Conservation (phyloP, 2,329 filamentous ascomycete species). For the Lasiodiplodia theobromae region DNA sequence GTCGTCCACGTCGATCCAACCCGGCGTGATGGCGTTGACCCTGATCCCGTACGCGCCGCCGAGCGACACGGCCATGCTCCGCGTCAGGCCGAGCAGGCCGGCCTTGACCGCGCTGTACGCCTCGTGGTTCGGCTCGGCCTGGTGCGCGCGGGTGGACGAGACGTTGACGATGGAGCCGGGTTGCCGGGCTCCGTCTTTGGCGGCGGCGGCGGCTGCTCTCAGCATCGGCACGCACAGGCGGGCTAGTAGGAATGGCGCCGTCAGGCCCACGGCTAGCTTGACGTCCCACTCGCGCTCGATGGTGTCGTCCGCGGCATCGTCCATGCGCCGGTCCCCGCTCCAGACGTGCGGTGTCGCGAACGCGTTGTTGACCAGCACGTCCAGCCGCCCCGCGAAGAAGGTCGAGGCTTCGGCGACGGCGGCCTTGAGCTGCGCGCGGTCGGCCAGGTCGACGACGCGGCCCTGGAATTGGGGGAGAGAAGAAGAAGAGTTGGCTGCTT, state of each 20-base stretch:
- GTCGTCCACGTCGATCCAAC: conserved; percentile 60
- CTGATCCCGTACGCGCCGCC: conserved; percentile 52
- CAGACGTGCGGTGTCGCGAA: conserved; percentile 41
- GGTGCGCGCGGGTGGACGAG: conserved; percentile 58
- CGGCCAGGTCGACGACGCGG: conserved; percentile 47
- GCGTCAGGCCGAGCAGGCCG: conserved; percentile 58
- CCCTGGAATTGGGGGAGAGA: conserved; percentile 31
- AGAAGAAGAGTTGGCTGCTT: not conserved
- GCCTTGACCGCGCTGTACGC: conserved; percentile 60
- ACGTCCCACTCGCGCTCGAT: conserved; percentile 45
- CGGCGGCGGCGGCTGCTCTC: conserved; percentile 29
- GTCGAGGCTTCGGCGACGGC: conserved; percentile 46
- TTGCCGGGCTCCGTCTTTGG: conserved; percentile 26
- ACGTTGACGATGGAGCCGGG: conserved; percentile 53
- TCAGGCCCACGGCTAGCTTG: conserved; percentile 44
- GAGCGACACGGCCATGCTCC: conserved; percentile 57
- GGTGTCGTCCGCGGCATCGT: conserved; percentile 33
- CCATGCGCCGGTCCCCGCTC: conserved; percentile 34
- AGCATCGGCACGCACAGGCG: conserved; percentile 43
- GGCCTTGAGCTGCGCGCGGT: conserved; percentile 46
- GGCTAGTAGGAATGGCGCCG: conserved; percentile 43
- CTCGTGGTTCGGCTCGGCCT: conserved; percentile 59
- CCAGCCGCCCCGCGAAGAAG: conserved; percentile 45
- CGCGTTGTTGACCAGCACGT: conserved; percentile 47
- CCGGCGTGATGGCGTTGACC: conserved; percentile 59